These are phyloP conservation scores for Camellia japonica DNA, from an alignment of 148 eudicot species.

Conservation along the genomic window DNA sequence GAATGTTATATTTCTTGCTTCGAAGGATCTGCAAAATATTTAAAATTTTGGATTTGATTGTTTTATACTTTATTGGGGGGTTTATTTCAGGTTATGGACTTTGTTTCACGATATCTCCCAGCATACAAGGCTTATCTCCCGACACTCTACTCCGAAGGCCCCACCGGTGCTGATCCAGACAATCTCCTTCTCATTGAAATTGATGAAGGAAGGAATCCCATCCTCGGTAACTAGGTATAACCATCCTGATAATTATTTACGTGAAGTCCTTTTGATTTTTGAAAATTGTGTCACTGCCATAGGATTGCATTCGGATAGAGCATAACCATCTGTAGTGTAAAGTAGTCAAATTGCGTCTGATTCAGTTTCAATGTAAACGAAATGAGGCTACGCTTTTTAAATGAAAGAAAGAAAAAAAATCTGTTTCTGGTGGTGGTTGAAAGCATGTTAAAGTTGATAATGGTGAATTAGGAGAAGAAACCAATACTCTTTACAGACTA, in stretches of 20 bases:
- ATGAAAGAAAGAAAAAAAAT: too few relatives aligned
- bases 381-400: background rate
- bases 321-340: too few relatives aligned
- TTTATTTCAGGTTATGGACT: conserved; percentile 70
- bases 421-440: too few relatives aligned
- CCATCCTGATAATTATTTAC: background rate
- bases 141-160: conserved; percentile 84
- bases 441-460: too few relatives aligned
- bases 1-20: background rate
- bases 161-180: conserved; percentile 70
- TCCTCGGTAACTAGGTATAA: conserved; percentile 49
- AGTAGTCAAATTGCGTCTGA: background rate
- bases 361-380: background rate
- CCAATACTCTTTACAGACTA: too few relatives aligned
- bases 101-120: conserved; percentile 91
- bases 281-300: background rate
- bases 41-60: background rate
- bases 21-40: background rate
- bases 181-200: conserved; percentile 73
- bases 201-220: conserved; percentile 94
- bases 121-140: conserved; percentile 97
- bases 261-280: background rate
- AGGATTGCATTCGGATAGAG: background rate
- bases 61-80: background rate
- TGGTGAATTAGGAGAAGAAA: too few relatives aligned